Base-by-base conservation (phyloP, 306 rosid genomes). In the Cicer chorassanicum region DNA sequence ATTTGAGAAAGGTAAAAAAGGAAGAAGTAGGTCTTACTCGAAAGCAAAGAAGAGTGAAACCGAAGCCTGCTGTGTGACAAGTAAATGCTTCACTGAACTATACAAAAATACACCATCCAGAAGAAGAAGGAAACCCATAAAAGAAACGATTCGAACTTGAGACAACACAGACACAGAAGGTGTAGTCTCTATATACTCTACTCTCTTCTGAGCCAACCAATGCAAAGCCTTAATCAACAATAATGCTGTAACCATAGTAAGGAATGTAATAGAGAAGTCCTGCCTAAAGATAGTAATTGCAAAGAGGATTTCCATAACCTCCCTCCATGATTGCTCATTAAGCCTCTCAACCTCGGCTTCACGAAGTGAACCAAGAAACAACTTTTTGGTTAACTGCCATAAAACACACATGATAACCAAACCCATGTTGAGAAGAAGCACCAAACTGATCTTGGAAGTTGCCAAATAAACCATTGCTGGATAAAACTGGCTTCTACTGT, bases 331-430 rank as follows among this genome's bases (percentile, higher is more conserved):
- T 42, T 95, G 99, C 84, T 95, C 99, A 50, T 95, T 95, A 56
- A 95, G 96, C 90, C 98, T 90, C 90, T 95, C 99, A 2, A 95
- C 89, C 92, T 95, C 99, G 0, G 99, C 98, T 82, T 95, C 99
- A 11, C 99, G 87, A 13, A 95, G 97, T 5, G 95, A 65, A 68
- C 99, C 99, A 19, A 95, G 86, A 80, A 95, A 95, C 9, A 95
- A 50, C 79, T 82, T 88, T 48, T 95, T 95, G 0, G 97, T 86
- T 64, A 95, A 65, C 83, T 95, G 97, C 99, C 99, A 95, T 57
- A 95, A 36, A 76, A 78, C 82, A 81, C 98, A 95, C 98, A 92
- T 92, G 51, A 90, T 39, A 74, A 90, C 96, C 77, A 95, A 76
- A 65, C 99, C 98, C 97, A 89, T 95, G 84, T 95, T 95, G 85